phyloP scores from a whole-genome alignment of 805 yeast species.

The Sugiyamaella americana region DNA sequence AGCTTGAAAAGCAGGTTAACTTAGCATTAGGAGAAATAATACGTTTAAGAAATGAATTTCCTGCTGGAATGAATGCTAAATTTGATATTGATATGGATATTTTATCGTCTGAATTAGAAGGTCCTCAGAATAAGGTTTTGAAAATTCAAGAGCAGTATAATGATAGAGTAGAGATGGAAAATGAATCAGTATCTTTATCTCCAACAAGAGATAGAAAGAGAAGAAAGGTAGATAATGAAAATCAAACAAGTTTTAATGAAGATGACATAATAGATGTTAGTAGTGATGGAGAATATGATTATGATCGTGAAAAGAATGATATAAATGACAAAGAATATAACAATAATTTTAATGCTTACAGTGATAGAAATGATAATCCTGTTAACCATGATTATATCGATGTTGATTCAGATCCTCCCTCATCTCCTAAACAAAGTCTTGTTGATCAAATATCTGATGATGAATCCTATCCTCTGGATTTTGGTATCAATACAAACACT shows the following conservation, averaged over 20 bases:
- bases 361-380: background rate
- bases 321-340: background rate
- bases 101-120: background rate
- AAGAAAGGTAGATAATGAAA: background rate
- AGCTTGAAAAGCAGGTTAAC: background rate
- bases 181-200: background rate
- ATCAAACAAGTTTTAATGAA: background rate
- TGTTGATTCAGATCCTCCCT: background rate
- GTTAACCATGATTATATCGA: background rate
- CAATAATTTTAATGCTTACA: background rate
- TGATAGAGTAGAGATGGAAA: background rate
- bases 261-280: background rate
- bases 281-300: no score
- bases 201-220: background rate
- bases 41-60: no score
- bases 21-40: background rate
- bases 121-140: background rate
- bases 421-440: background rate
- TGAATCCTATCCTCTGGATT: no score
- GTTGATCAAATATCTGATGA: no score
- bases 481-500: no score
- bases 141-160: background rate
- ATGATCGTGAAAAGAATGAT: background rate
- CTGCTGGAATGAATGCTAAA: no score
- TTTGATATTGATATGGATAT: background rate